phyloP scores from a whole-genome alignment of 2,329 filamentous ascomycete species.

The Fusarium tjaetaba region DNA sequence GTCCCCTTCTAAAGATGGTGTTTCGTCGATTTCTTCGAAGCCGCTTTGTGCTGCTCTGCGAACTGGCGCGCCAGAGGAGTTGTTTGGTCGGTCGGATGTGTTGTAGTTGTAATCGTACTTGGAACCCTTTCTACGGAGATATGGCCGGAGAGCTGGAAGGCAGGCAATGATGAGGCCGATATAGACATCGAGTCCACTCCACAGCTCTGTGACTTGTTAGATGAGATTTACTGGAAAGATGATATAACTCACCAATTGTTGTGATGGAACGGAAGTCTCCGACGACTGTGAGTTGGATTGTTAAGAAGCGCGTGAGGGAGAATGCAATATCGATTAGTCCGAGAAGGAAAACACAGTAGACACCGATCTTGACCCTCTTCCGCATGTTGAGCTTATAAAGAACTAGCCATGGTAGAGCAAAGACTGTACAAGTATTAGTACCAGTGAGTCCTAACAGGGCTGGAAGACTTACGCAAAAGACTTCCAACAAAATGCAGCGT shows the following conservation, averaged over 20 bases:
- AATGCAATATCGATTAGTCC: slow-evolving; percentile 35
- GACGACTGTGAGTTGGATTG: slow-evolving; percentile 1
- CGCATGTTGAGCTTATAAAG: slow-evolving; percentile 29
- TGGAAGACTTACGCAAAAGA: not conserved
- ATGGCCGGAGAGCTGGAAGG: slow-evolving; percentile 34
- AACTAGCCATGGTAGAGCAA: slow-evolving; percentile 16
- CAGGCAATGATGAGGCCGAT: slow-evolving; percentile 36
- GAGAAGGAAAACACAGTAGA: slow-evolving; percentile 32
- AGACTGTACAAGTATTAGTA: not conserved
- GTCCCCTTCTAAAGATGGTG: not conserved
- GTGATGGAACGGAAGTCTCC: slow-evolving; percentile 28
- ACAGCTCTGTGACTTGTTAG: slow-evolving; percentile 12
- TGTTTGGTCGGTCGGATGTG: slow-evolving; percentile 4
- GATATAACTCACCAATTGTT: slow-evolving; percentile 8
- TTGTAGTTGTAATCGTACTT: slow-evolving; percentile 17
- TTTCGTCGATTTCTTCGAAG: slow-evolving; percentile 33
- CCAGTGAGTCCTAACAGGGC: rapidly evolving
- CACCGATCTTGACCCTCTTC: slow-evolving; percentile 13
- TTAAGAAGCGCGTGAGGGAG: slow-evolving; percentile 32
- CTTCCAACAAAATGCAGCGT: slow-evolving; percentile 21
- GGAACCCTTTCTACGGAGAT: slow-evolving; percentile 13
- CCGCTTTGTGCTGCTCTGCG: slow-evolving; percentile 6
- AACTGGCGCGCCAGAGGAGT: not conserved
- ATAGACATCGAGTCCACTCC: slow-evolving; percentile 30
- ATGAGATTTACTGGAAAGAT: rapidly evolving